Base-by-base conservation (phyloP, 1,139 yeast species). In the Scheffersomyces illinoinensis region DNA sequence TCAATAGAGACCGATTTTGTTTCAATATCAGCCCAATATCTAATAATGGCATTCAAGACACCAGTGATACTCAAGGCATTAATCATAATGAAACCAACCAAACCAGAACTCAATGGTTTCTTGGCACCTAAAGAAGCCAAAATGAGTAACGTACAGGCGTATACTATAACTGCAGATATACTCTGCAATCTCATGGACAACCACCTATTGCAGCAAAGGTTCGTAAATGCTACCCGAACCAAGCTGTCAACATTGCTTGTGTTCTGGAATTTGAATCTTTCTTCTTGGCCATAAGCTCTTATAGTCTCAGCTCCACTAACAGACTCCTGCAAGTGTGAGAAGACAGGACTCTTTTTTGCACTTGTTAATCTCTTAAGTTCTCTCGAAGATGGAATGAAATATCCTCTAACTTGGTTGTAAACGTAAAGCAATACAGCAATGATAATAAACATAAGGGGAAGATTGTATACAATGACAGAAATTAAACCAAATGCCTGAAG, bases 51-150 rank as follows among this genome's bases (percentile, higher is more conserved):
- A 61, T 74, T 74, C 58, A 77, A 69, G 1, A 72, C 66, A 47
- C 67, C 62, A 4, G 81, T 75, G 46, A 76, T 72, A 54, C 71
- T 73, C 62, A 77, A 68, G 18, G 76, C 75, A 61, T 76, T 74
- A 14, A 76, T 69, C 79, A 77, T 73, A 33, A 76, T 67, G 64
- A 77, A 76, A 58, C 82, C 81, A 50, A 74, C 75, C 63, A 75
- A 64, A 20, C 76, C 78, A 4, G 80, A 73, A 53, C 68, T 70
- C 50, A 76, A 61, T 23, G 20, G 24, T 12, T 55, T 63, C 3
- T 59, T 58, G 3, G 75, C 68, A 3, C 64, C 64, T 55, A 72
- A 64, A 6, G 74, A 67, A 12, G 64, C 56, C 53, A 74, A 64
- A 39, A 76, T 71, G 53, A 75, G 63, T 39, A 75, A 60, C 2